Evolutionary conservation across 2,329 filamentous ascomycete species (phyloP), one percentile per base, ranked within the genome.

Genomic region (Neocucurbitaria cava): DNA sequence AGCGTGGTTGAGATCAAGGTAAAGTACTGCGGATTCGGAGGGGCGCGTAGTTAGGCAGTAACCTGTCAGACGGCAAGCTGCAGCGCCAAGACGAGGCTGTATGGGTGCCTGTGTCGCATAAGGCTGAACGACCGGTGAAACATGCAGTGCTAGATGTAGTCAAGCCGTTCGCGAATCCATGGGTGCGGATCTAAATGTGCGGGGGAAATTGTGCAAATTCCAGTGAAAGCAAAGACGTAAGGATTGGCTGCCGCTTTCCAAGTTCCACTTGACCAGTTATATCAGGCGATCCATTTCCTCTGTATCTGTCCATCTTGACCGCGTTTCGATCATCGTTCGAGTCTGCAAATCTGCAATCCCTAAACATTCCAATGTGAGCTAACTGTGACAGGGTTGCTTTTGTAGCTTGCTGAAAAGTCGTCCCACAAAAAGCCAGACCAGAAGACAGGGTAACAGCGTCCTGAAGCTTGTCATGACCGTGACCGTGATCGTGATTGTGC

Each of bases 51-150:
- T 28, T 23, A 41, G 31, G 47, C 21, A 41, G 26, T 24, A 5
- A 26, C 20, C 21, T 6, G 20, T 21, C 10, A 7, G 5, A 21
- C 3, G 26, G 20, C 21, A 45, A 18, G 40, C 46, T 41, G 26
- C 52, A 46, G 11, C 23, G 46, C 52, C 40, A 50, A 45, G 52
- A n/a, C 26, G 7, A 18, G 44, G 23, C 35, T 49, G 28, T 39
- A 3, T 3, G 1, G 42, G 38, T 10, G 35, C 24, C 24, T 26
- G 18, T 15, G 45, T 10, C 11, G 36, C 11, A 35, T 10, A 15
- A 28, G 26, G 24, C n/a, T 28, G 41, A n/a, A 11, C 20, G n/a
- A n/a, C 20, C 13, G 24, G 5, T 23, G 38, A 23, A 23, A 23
- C 18, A 23, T 1, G 38, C 38, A 18, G 10, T 28, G 13, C n/a